phyloP scores from a whole-genome alignment of 805 yeast species.

The Suhomyces xylopsoci region DNA sequence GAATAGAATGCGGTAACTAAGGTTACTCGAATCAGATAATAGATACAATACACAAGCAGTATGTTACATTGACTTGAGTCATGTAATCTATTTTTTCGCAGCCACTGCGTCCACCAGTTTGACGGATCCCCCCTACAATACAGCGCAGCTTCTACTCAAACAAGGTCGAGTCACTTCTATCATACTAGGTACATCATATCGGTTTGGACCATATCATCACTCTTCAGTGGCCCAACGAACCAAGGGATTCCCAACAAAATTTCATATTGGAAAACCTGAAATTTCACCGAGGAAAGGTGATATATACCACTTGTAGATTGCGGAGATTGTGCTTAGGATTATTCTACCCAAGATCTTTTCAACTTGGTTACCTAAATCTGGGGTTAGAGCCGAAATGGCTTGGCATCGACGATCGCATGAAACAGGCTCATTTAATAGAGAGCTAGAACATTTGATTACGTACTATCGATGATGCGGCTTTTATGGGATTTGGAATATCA shows the following conservation, averaged over 20 bases:
- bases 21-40: neutral
- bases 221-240: neutral
- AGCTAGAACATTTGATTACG: neutral
- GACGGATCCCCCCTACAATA: neutral
- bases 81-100: neutral
- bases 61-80: too few species aligned
- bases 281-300: neutral
- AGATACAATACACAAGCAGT: neutral
- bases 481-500: neutral
- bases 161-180: constrained; percentile 47
- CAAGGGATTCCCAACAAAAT: constrained; percentile 34
- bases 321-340: constrained; percentile 47
- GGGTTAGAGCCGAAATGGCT: constrained; percentile 49
- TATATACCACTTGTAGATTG: constrained; percentile 41
- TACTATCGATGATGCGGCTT: neutral
- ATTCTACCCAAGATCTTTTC: constrained; percentile 56
- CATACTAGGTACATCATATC: constrained; percentile 31
- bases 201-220: constrained; percentile 11
- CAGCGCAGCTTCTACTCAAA: neutral
- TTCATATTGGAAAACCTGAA: constrained; percentile 25
- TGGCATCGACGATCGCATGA: constrained; percentile 4
- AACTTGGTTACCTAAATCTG: constrained; percentile 42
- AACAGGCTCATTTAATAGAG: neutral
- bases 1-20: neutral
- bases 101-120: neutral